Evolutionary conservation across 768 basidiomycete genomes (phyloP).

Genomic region (Collybiopsis luxurians): DNA sequence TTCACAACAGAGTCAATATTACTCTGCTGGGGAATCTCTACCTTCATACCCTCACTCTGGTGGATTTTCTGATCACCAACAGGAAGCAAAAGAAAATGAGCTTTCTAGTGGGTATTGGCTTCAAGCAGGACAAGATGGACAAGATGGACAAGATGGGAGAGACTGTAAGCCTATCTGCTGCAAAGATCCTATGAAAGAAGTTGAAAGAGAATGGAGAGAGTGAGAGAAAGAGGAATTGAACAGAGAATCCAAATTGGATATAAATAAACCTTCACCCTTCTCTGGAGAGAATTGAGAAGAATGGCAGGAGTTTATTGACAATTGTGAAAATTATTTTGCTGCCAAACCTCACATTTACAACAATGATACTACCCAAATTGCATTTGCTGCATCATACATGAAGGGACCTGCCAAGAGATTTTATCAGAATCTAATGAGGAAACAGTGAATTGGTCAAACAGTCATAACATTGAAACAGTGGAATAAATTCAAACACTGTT

Average conservation of each 20-base stretch:
- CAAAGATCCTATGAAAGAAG: too few relatives aligned
- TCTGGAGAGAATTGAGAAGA: neutral
- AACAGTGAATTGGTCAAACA: neutral
- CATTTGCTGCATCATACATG: neutral
- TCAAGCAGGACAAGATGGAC: too few relatives aligned
- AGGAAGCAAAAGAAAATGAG: too few relatives aligned
- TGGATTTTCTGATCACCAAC: too few relatives aligned
- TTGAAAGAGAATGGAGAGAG: too few relatives aligned
- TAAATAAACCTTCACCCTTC: neutral
- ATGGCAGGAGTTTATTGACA: neutral
- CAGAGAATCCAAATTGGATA: neutral
- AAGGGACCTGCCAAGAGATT: neutral
- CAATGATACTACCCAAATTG: neutral
- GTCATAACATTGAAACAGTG: neutral
- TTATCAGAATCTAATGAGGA: neutral
- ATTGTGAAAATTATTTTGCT: neutral
- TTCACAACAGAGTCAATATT: too few relatives aligned
- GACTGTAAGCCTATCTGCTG: too few relatives aligned
- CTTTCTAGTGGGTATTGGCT: too few relatives aligned
- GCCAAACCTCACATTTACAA: neutral
- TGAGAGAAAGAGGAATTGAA: neutral
- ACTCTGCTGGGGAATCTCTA: too few relatives aligned
- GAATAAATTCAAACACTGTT: neutral
- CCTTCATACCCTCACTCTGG: too few relatives aligned
- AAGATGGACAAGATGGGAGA: too few relatives aligned